Base-by-base conservation (phyloP, 1,139 yeast genomes). In the Pichiaceae sp. region DNA sequence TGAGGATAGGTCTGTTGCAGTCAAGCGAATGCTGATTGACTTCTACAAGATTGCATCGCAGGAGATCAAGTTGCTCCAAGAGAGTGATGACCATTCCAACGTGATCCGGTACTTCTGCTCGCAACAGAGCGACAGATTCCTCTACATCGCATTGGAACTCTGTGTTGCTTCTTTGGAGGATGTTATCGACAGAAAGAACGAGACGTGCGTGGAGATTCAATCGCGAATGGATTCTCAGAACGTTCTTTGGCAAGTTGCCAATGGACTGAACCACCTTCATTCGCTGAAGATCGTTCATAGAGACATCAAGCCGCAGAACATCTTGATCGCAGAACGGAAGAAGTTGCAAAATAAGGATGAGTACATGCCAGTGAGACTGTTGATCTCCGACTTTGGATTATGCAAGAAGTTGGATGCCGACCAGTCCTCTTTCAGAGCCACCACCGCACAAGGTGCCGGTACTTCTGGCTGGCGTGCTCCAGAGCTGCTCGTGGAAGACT, bases 381-480 rank as follows among this genome's bases (percentile, higher is more conserved):
- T 93, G 36, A 87, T 91, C 21, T 87, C 96, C 1, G 99, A 91
- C 59, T 93, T 91, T 63, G 99, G 99, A 0, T 70, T 91, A 19
- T 91, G 98, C 58, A 89, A 91, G 54, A 84, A 83, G 53, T 63
- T 91, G 38, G 98, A 91, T 44, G 76, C 78, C 15, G 97, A 87
- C 49, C 96, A 91, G 57, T 83, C 95, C 1, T 85, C 96, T 6
- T 91, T 91, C 57, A 72, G 91, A 45, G 95, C 96, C 0, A 89
- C 96, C 1, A 79, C 91, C 1, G 87, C 87, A 23, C 82, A 86
- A 52, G 94, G 95, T 9, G 95, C 96, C 0, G 99, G 99, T 2
- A 91, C 98, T 0, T 75, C 91, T 6, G 99, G 99, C 1, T 91
- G 98, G 98, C 72, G 97, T 48, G 97, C 98, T 0, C 98, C 98